Evolutionary conservation across 768 basidiomycete genomes (phyloP).

Genomic region (Leccinum subgranulosum): DNA sequence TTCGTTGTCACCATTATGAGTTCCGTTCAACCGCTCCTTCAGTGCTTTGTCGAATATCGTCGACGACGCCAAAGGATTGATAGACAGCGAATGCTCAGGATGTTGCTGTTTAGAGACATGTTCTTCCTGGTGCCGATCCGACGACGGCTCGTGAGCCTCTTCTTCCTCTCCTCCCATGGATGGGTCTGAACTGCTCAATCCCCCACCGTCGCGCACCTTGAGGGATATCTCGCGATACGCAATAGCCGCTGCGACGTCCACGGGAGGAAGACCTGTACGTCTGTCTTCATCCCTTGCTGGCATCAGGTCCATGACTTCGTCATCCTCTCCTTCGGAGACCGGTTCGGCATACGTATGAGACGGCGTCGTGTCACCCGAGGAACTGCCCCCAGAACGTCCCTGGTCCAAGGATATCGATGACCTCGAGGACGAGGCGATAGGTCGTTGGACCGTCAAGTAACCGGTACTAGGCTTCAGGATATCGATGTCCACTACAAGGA

Average conservation of each 20-base stretch:
- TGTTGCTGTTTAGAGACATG: constrained; percentile 14
- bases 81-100: constrained; percentile 47
- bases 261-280: constrained; percentile 70
- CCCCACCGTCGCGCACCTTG: constrained; percentile 38
- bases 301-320: constrained; percentile 63
- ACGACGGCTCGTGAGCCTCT: constrained; percentile 39
- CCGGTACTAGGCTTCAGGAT: constrained; percentile 91
- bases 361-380: constrained; percentile 45
- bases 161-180: constrained; percentile 25
- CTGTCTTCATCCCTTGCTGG: constrained; percentile 81
- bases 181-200: constrained; percentile 5
- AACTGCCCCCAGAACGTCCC: constrained; percentile 45
- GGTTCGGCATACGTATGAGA: constrained; percentile 73
- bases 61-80: constrained; percentile 84
- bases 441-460: constrained; percentile 75
- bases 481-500: constrained; percentile 78
- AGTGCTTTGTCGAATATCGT: constrained; percentile 82
- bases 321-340: constrained; percentile 92
- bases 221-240: constrained; percentile 83
- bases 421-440: constrained; percentile 45
- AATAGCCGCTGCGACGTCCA: constrained; percentile 79
- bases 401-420: constrained; percentile 37
- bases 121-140: constrained; percentile 26
- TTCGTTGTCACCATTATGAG: constrained; percentile 24
- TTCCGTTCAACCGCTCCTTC: constrained; percentile 56